Evolutionary conservation across 352 stramenopile genomes (phyloP).

Genomic region (Globisporangium heterothallicum): DNA sequence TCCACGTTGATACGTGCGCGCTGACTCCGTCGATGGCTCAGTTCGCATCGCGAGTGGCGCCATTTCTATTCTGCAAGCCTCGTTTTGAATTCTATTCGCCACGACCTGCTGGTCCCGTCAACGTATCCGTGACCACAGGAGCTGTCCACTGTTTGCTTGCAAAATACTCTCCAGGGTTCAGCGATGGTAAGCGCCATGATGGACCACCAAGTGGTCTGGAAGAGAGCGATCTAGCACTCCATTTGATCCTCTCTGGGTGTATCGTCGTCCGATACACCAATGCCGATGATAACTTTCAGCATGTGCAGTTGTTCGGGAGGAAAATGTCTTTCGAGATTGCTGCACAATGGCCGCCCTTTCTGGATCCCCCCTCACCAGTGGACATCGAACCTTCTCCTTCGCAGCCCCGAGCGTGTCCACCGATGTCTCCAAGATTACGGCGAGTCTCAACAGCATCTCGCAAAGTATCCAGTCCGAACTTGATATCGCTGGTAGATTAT

Average conservation of each 20-base stretch:
- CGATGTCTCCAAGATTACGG: not conserved
- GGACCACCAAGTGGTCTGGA: not conserved
- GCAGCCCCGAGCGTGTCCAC: constrained; percentile 17
- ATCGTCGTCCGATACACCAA: constrained; percentile 50
- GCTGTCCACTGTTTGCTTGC: constrained; percentile 52
- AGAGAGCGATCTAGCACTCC: constrained; percentile 17
- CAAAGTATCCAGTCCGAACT: not conserved
- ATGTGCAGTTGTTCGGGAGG: constrained; percentile 53
- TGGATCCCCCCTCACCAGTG: constrained; percentile 3
- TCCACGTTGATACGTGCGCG: constrained; percentile 60
- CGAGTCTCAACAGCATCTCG: not conserved
- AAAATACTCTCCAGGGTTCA: constrained; percentile 25
- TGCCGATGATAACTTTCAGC: constrained; percentile 32
- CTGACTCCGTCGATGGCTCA: constrained; percentile 43
- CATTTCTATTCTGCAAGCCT: constrained; percentile 44
- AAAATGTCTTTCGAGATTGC: constrained; percentile 69
- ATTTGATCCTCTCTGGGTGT: constrained; percentile 56
- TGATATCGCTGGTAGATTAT: constrained; percentile 23
- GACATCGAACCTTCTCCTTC: constrained; percentile 16
- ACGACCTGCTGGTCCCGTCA: constrained; percentile 21
- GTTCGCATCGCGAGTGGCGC: constrained; percentile 36
- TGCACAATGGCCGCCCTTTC: constrained; percentile 47
- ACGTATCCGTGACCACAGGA: constrained; percentile 60
- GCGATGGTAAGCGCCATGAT: constrained; percentile 1
- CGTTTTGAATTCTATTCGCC: constrained; percentile 29